Evolutionary conservation across 2,329 filamentous ascomycete genomes (phyloP).

Genomic region (Aspergillus sp.): DNA sequence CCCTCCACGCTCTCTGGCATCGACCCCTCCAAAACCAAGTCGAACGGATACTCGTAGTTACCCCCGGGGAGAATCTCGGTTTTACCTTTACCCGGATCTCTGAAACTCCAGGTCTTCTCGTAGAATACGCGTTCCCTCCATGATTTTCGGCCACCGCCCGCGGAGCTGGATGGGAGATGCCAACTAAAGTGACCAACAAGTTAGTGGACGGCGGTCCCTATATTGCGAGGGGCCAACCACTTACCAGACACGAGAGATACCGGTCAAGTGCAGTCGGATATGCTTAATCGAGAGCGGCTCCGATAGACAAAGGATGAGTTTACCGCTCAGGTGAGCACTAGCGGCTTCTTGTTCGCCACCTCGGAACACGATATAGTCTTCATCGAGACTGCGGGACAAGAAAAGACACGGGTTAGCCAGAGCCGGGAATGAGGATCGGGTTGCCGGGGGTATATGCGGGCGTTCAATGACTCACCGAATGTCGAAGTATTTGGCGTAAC

Average conservation of each 20-base stretch:
- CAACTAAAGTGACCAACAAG: constrained; percentile 23
- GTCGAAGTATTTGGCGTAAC: constrained; percentile 51
- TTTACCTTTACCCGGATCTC: constrained; percentile 50
- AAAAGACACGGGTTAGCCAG: constrained; percentile 17
- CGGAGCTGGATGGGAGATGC: constrained; percentile 38
- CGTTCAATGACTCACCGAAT: constrained; percentile 40
- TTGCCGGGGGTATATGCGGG: constrained; percentile 12
- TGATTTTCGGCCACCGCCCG: constrained; percentile 36
- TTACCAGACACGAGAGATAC: constrained; percentile 68
- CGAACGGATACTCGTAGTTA: constrained; percentile 83
- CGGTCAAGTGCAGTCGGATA: constrained; percentile 69
- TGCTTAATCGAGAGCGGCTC: constrained; percentile 70
- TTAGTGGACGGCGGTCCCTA: neutral
- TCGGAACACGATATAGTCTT: constrained; percentile 76
- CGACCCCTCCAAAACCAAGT: constrained; percentile 67
- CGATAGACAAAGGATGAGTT: constrained; percentile 70
- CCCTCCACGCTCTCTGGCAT: constrained; percentile 88
- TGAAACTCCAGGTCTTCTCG: constrained; percentile 71
- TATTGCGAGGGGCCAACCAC: constrained; percentile 31
- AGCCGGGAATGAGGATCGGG: constrained; percentile 7
- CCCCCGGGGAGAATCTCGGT: constrained; percentile 63
- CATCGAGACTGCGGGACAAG: constrained; percentile 60
- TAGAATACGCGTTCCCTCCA: constrained; percentile 56
- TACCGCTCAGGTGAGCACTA: constrained; percentile 71
- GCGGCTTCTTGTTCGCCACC: constrained; percentile 73